Evolutionary conservation across 2,329 filamentous ascomycete species (phyloP).

Genomic region (Aspergillus pseudonomiae): DNA sequence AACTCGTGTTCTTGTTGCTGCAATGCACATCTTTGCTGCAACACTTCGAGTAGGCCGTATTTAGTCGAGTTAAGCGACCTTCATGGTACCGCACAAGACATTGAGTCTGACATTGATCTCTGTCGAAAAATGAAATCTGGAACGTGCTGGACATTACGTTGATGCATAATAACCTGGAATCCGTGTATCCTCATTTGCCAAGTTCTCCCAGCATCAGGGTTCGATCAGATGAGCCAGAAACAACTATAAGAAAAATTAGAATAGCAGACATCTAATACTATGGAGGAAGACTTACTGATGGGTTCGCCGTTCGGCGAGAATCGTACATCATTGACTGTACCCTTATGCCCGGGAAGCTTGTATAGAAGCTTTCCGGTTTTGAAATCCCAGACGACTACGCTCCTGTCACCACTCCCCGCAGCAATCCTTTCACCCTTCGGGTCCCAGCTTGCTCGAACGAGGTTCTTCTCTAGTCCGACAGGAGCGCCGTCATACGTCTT

Average conservation of each 20-base stretch:
- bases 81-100: background rate
- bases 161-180: background rate
- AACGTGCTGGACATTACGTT: background rate
- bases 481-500: slow-evolving; percentile 91
- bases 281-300: slow-evolving; percentile 69
- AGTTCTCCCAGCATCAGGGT: slow-evolving; percentile 83
- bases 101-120: background rate
- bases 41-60: background rate
- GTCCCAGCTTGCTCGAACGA: slow-evolving; percentile 90
- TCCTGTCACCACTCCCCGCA: slow-evolving; percentile 86
- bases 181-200: slow-evolving; percentile 55
- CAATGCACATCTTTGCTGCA: background rate
- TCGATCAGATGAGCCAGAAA: slow-evolving; percentile 87
- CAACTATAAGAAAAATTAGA: slow-evolving; percentile 57
- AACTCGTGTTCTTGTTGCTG: background rate
- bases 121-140: background rate
- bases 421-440: slow-evolving; percentile 81
- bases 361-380: slow-evolving; percentile 88
- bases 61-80: background rate
- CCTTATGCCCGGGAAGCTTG: slow-evolving; percentile 93
- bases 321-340: slow-evolving; percentile 90
- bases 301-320: slow-evolving; percentile 85
- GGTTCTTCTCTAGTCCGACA: slow-evolving; percentile 84
- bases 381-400: slow-evolving; percentile 86
- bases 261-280: background rate